Evolutionary conservation across 164 flowering plant genomes (phyloP).

Genomic region (Aristolochia californica): DNA sequence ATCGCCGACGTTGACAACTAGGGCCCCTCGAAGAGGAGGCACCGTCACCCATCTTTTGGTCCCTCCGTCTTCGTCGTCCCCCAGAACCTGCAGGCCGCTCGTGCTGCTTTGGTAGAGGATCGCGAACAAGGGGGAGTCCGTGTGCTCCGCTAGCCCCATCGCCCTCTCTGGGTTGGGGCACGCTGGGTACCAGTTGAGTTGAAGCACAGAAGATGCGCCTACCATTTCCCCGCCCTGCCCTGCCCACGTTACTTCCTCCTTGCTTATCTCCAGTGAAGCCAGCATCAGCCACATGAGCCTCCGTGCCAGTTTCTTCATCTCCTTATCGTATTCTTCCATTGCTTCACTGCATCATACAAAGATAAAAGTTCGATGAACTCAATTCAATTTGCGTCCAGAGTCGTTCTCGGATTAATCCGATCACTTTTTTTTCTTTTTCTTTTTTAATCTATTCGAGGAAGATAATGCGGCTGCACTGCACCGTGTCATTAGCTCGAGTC

Average conservation of each 20-base stretch:
- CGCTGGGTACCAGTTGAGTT: slow-evolving; percentile 76
- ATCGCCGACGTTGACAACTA: slow-evolving; percentile 75
- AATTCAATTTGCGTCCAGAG: not conserved
- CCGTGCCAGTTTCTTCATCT: slow-evolving; percentile 52
- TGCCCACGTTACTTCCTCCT: slow-evolving; percentile 58
- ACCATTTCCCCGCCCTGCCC: slow-evolving; percentile 26
- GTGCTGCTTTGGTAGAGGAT: slow-evolving; percentile 69
- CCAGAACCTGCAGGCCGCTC: slow-evolving; percentile 62
- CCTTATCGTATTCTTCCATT: slow-evolving; percentile 58
- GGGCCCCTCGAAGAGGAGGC: slow-evolving; percentile 49
- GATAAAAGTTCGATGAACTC: not conserved
- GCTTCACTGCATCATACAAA: slow-evolving; percentile 33
- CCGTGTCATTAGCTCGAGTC: not conserved
- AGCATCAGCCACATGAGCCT: slow-evolving; percentile 50
- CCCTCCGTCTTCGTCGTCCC: slow-evolving; percentile 19
- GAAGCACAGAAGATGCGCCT: slow-evolving; percentile 35
- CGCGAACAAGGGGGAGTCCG: slow-evolving; percentile 81
- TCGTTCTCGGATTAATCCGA: not conserved
- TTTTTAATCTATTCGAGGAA: not conserved
- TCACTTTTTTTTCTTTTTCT: not conserved
- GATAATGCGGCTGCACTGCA: not conserved
- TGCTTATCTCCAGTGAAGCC: slow-evolving; percentile 43
- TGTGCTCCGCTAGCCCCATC: slow-evolving; percentile 92
- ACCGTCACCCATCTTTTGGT: slow-evolving; percentile 57
- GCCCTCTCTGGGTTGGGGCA: slow-evolving; percentile 91